Percentiles rank a stretch among this genome's conserved stretches.
Evolutionary conservation across 352 stramenopile genomes (phyloP).

Genomic region (Phytophthora rubi): DNA sequence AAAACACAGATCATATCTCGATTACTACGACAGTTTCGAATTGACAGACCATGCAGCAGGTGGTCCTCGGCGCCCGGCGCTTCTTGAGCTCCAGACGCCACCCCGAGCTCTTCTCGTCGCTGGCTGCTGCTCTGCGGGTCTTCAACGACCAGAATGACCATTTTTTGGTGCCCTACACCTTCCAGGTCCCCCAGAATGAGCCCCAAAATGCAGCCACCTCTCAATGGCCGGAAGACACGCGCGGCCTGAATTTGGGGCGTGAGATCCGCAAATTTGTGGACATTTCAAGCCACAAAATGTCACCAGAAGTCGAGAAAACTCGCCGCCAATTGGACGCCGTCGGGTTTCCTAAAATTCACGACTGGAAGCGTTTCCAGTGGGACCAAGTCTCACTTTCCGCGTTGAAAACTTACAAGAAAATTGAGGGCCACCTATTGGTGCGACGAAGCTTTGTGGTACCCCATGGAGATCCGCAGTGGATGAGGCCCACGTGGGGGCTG

Average conservation of each 20-base stretch:
- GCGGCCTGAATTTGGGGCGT: conserved; percentile 47
- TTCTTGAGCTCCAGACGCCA: conserved; percentile 29
- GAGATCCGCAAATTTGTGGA: conserved; percentile 40
- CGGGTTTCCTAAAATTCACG: conserved; percentile 34
- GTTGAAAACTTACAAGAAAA: conserved; percentile 39
- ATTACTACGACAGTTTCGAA: conserved; percentile 1
- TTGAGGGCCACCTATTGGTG: conserved; percentile 46
- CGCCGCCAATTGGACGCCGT: conserved; percentile 38
- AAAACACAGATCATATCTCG: neutral
- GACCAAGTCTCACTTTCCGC: conserved; percentile 35
- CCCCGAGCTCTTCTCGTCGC: conserved; percentile 19
- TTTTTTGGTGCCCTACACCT: conserved; percentile 51
- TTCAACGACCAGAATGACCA: conserved; percentile 50
- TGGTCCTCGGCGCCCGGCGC: conserved; percentile 13
- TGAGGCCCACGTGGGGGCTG: conserved; percentile 42
- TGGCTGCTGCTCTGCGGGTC: conserved; percentile 37
- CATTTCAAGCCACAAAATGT: conserved; percentile 4
- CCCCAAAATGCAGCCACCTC: neutral
- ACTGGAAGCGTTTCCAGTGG: conserved; percentile 62
- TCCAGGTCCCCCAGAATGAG: conserved; percentile 37
- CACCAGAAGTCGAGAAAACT: conserved; percentile 4
- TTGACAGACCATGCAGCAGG: conserved; percentile 7
- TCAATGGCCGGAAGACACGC: conserved; percentile 47
- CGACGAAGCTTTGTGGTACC: conserved; percentile 51
- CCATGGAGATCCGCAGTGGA: conserved; percentile 33